Evolutionary conservation across 2,329 filamentous ascomycete species (phyloP), one percentile per base, ranked within the genome.

Genomic region (Daldinia eschscholtzii): DNA sequence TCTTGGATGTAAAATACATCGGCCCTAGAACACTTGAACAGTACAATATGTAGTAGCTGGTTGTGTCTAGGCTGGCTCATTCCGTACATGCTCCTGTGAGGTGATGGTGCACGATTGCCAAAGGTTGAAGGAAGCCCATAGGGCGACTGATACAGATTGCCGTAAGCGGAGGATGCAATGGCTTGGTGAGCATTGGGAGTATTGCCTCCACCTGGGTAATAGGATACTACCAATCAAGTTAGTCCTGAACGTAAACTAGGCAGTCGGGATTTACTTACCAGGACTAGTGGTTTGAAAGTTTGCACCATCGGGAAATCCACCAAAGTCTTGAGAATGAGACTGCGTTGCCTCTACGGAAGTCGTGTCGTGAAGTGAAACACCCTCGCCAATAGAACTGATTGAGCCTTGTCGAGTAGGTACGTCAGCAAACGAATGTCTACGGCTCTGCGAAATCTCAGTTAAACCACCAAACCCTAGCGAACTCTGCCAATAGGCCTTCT

Each of bases 1-100:
- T 98, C 94, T 79, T 97, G 94, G 37, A 98, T 93, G 80, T 97
- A 98, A 80, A 98, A 99, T 9, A 98, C 93, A 77, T 98, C 96
- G 41, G 95, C 94, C 69, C 96, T 89, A 39, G 93, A 93, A 79
- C 94, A 98, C 81, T 99, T 99, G 88, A 99, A 99, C 6, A 95
- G 89, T 15, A 99, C 95, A 60, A 99, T 91, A 79, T 95, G 95
- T 7, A 97, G 85, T 6, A 91, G 85, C 78, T 93, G 91, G 71
- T 89, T 91, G 74, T 88, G 86, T 56, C 87, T 87, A 41, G 86
- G 87, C 75, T 88, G 89, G 35, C 84, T 82, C 77, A 90, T 85
- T 57, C 84, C 85, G 73, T 90, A 91, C 77, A 89, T 84, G 74
- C 82, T 86, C 57, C 88, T 85, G 75, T 90, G 88, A 6, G 89